A percentile compares a stretch with the other conserved stretches of the same genome.
Evolutionary conservation across 2,329 filamentous ascomycete species (phyloP).

Genomic region (Stagonosporopsis chrysanthemi): DNA sequence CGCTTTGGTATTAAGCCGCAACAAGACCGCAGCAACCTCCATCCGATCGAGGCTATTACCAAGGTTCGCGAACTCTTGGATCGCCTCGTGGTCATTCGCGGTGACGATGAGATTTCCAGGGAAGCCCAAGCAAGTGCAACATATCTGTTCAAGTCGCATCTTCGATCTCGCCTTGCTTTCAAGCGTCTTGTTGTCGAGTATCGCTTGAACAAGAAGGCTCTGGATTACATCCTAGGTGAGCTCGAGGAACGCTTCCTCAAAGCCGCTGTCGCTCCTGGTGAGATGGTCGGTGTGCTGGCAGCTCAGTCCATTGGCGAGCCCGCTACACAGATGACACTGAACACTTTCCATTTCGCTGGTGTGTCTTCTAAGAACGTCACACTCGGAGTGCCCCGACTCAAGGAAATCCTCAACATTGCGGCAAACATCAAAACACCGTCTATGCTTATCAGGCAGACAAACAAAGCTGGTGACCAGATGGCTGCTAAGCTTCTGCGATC

Average conservation of each 20-base stretch:
- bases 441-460: slow-evolving; percentile 88
- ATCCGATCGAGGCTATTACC: slow-evolving; percentile 85
- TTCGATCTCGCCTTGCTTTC: slow-evolving; percentile 89
- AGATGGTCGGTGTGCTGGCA: slow-evolving; percentile 98
- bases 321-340: slow-evolving; percentile 98
- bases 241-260: slow-evolving; percentile 87
- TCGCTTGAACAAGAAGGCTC: slow-evolving; percentile 86
- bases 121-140: slow-evolving; percentile 92
- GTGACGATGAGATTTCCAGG: slow-evolving; percentile 78
- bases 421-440: slow-evolving; percentile 98
- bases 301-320: slow-evolving; percentile 99
- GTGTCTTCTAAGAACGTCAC: slow-evolving; percentile 99
- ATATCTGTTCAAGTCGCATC: slow-evolving; percentile 87
- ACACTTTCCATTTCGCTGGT: slow-evolving; percentile 99
- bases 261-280: slow-evolving; percentile 86
- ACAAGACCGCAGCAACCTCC: slow-evolving; percentile 83
- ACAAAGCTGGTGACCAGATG: slow-evolving; percentile 70
- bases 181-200: slow-evolving; percentile 89
- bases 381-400: slow-evolving; percentile 96
- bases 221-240: slow-evolving; percentile 90
- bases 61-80: slow-evolving; percentile 77
- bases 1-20: slow-evolving; percentile 86
- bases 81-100: slow-evolving; percentile 84
- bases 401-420: slow-evolving; percentile 98
- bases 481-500: slow-evolving; percentile 86